phyloP scores from a whole-genome alignment of 441 rosid genomes.

The Sinapis alba region DNA sequence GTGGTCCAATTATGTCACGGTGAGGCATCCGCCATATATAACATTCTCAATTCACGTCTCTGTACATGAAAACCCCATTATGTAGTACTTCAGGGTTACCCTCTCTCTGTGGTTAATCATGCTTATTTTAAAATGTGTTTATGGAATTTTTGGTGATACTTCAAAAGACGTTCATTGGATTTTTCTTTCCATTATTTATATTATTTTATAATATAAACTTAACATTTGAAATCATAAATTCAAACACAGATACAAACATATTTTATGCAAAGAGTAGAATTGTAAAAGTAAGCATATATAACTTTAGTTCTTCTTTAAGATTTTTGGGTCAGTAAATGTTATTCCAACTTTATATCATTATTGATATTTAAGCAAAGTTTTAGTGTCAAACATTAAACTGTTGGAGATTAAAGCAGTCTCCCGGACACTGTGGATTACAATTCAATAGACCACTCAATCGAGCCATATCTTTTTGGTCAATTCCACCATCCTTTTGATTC shows the following conservation, averaged over 20 bases:
- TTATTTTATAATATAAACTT: background rate
- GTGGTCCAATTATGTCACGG: constrained; percentile 25
- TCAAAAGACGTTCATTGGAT: background rate
- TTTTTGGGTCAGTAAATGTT: background rate
- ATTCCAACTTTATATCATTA: background rate
- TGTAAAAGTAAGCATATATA: background rate
- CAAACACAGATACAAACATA: too few relatives aligned
- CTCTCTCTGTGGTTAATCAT: background rate
- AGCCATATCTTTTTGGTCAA: constrained; percentile 34
- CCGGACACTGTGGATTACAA: constrained; percentile 35
- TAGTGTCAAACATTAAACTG: constrained; percentile 18
- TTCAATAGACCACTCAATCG: constrained; percentile 26
- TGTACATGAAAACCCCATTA: background rate
- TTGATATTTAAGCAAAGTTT: background rate
- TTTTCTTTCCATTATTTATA: background rate
- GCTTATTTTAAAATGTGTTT: background rate
- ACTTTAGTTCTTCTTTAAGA: background rate
- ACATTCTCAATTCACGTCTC: background rate
- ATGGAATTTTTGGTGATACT: background rate
- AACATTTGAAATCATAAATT: background rate
- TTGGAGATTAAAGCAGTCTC: constrained; percentile 28
- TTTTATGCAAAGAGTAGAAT: background rate
- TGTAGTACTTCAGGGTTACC: background rate
- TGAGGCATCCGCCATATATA: constrained; percentile 18
- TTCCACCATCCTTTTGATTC: constrained; percentile 23